These are phyloP conservation scores for Russula virescens DNA, from an alignment of 768 basidiomycete species.

Conservation along the genomic window DNA sequence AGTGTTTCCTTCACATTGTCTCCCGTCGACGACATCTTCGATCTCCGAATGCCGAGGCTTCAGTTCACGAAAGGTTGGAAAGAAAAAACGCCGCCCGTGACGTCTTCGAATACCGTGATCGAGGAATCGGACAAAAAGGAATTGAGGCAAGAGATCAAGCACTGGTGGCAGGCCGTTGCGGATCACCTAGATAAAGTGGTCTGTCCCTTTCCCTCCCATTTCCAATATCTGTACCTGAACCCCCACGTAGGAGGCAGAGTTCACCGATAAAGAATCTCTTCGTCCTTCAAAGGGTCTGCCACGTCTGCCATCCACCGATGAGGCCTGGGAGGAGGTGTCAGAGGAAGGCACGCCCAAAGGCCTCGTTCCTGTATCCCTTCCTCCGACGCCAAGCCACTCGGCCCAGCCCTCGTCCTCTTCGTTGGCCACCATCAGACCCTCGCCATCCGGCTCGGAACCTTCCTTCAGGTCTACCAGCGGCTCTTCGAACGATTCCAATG, in stretches of 20 bases:
- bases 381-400: constrained; percentile 21
- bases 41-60: constrained; percentile 53
- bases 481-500: constrained; percentile 24
- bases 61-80: constrained; percentile 41
- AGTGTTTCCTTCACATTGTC: constrained; percentile 44
- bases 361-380: constrained; percentile 22
- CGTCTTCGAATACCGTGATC: constrained; percentile 1
- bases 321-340: constrained; percentile 38
- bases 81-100: constrained; percentile 19
- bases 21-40: constrained; percentile 50
- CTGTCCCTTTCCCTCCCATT: constrained; percentile 21
- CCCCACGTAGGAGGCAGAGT: constrained; percentile 39
- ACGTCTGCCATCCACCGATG: constrained; percentile 52
- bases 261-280: constrained; percentile 24
- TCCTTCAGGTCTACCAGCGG: constrained; percentile 16
- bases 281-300: constrained; percentile 51
- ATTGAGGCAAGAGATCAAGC: constrained; percentile 54
- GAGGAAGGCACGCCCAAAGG: constrained; percentile 23
- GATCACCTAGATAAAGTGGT: constrained; percentile 59
- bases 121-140: constrained; percentile 40
- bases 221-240: neutral
- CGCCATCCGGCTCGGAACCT: neutral
- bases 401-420: constrained; percentile 24
- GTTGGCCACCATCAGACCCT: neutral
- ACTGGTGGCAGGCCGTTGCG: constrained; percentile 61